Percentiles rank a stretch among this genome's conserved stretches.
These are phyloP conservation scores for Crithidia mellificae DNA, from an alignment of 208 protist genomes.

Conservation along the genomic window DNA sequence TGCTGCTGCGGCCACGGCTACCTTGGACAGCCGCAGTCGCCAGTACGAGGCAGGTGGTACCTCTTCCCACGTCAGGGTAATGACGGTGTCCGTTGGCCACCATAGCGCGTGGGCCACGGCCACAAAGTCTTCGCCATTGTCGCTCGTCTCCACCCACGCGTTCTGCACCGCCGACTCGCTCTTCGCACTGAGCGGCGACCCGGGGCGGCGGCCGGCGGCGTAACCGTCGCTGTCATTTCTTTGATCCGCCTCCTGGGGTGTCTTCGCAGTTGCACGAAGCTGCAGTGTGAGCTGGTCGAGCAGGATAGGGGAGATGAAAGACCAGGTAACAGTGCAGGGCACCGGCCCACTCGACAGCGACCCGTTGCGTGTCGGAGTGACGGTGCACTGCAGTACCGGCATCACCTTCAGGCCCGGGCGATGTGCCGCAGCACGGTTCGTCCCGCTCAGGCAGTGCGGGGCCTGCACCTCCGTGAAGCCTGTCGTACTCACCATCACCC, in stretches of 20 bases:
- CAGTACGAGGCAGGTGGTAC: constrained; percentile 12
- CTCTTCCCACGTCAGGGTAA: constrained; percentile 43
- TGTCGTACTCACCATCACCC: constrained; percentile 30
- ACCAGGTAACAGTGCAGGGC: constrained; percentile 23
- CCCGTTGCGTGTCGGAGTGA: background rate
- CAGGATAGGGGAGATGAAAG: constrained; percentile 20
- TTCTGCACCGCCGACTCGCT: constrained; percentile 17
- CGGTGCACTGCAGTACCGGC: constrained; percentile 26
- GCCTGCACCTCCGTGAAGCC: constrained; percentile 54
- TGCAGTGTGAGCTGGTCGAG: constrained; percentile 27
- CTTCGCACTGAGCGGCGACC: background rate
- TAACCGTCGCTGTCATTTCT: background rate
- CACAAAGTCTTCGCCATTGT: constrained; percentile 73
- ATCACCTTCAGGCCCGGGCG: background rate
- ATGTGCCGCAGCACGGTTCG: background rate
- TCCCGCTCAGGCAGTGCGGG: constrained; percentile 21
- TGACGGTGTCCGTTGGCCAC: constrained; percentile 20
- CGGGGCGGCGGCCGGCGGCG: background rate
- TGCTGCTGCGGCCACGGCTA: background rate
- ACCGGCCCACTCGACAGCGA: background rate
- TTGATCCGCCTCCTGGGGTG: background rate
- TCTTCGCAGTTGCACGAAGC: constrained; percentile 5
- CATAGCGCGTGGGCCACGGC: constrained; percentile 26
- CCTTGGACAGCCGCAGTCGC: constrained; percentile 23
- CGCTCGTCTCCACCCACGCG: constrained; percentile 74